Base-by-base conservation (phyloP, 768 basidiomycete genomes). In the Naganishia vaughanmartiniae region DNA sequence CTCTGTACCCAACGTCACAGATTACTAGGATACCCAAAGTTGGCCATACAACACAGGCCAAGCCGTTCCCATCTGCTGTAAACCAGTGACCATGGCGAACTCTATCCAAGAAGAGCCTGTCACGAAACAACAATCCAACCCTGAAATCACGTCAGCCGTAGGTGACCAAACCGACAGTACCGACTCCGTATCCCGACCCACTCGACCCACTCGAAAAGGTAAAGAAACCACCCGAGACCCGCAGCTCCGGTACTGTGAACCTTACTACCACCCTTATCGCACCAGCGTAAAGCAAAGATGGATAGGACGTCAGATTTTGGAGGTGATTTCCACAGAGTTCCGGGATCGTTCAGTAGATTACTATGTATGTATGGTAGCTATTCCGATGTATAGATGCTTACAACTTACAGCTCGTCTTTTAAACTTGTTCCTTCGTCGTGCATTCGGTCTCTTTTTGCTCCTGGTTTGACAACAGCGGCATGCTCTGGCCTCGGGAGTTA, bases 291-390 rank as follows among this genome's bases (percentile, higher is more conserved):
- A 97, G 53, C 36, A 26, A 30, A 76, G 78, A 60, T 96, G 93
- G 93, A 84, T 92, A 45, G 89, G 90, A 39, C 84, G 93, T 56
- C 90, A 93, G 79, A 84, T 96, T 45, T 82, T 97, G 28, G 93
- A 97, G 81, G 89, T 96, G 46, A 89, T 97, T 19, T 92, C 90
- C 0, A 94, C 93, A 0, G 93, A 97, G 80, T 97, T 95, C 78
- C 84, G 93, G 66, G 93, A 96, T 83, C 85, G 93, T 58, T 91
- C 89, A 17, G 89, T 93, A 85, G 93, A 97, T 76, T 97, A 94
- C 80, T 96, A 97, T 85, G 93, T 94, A 82, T 78, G 92, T 86
- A 46, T 53, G 28, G 36, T 42, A 56, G 65, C 24, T 53, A 45
- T 30, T 24, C 60, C 6, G 4, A 53, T 51, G n/a, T 72, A 11